Evolutionary conservation across 2,329 filamentous ascomycete species (phyloP).

Genomic region (Cordyceps javanica): DNA sequence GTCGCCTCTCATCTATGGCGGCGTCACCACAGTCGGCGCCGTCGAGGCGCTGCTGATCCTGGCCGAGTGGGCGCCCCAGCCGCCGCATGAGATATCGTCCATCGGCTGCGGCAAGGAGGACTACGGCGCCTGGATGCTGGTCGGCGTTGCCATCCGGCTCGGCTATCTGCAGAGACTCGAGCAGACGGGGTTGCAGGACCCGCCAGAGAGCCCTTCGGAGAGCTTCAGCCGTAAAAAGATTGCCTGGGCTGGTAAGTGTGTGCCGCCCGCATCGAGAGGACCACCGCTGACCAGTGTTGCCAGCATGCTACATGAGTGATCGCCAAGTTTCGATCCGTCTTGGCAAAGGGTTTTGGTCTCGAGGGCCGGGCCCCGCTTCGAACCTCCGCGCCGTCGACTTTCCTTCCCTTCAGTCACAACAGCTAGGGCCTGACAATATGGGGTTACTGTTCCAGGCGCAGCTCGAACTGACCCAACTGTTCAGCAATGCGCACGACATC

Average conservation of each 20-base stretch:
- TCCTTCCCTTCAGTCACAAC: slow-evolving; percentile 55
- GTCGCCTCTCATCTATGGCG: slow-evolving; percentile 59
- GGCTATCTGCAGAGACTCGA: slow-evolving; percentile 67
- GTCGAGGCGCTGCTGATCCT: slow-evolving; percentile 65
- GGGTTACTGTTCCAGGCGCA: slow-evolving; percentile 65
- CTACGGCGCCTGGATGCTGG: slow-evolving; percentile 71
- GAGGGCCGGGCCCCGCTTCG: slow-evolving; percentile 62
- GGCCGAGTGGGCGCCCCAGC: slow-evolving; percentile 68
- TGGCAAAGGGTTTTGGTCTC: slow-evolving; percentile 68
- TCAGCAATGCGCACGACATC: slow-evolving; percentile 68
- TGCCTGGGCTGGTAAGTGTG: slow-evolving; percentile 53
- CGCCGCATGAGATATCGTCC: slow-evolving; percentile 52
- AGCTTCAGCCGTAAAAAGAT: slow-evolving; percentile 57
- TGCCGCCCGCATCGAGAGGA: not conserved
- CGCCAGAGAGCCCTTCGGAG: slow-evolving; percentile 51
- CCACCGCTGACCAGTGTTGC: not conserved
- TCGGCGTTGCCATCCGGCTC: slow-evolving; percentile 62
- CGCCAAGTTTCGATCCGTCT: slow-evolving; percentile 64
- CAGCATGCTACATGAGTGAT: slow-evolving; percentile 59
- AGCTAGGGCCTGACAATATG: slow-evolving; percentile 57
- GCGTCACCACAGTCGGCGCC: slow-evolving; percentile 61
- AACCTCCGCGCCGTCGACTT: slow-evolving; percentile 61
- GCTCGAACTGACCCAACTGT: slow-evolving; percentile 64
- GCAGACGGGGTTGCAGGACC: slow-evolving; percentile 58
- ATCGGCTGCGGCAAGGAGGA: slow-evolving; percentile 69